These are phyloP conservation scores for Leptographium wingfieldii DNA, from an alignment of 2,329 filamentous ascomycete genomes.

Conservation along the genomic window DNA sequence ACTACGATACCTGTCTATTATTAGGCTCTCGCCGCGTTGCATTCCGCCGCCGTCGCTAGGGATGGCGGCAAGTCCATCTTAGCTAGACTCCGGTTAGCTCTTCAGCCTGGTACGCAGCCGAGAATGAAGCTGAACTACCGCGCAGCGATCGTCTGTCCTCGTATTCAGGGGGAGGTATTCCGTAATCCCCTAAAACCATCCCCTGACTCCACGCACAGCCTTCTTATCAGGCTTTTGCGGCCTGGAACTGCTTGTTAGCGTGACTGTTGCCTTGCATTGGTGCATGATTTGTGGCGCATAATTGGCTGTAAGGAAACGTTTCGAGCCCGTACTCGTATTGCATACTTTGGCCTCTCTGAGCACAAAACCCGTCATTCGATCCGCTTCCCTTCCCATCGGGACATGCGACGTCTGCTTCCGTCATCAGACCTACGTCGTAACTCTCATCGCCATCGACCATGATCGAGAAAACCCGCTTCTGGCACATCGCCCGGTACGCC, in stretches of 20 bases:
- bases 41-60: not conserved
- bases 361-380: not conserved
- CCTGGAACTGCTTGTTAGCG: not conserved
- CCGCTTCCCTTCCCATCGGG: not conserved
- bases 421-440: not conserved
- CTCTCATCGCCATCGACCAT: slow-evolving; percentile 12
- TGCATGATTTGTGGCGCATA: not conserved
- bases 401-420: not conserved
- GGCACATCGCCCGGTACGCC: slow-evolving; percentile 16
- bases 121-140: not conserved
- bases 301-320: not conserved
- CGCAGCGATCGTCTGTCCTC: not conserved
- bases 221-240: not conserved
- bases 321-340: not conserved
- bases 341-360: not conserved
- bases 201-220: not conserved
- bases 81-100: not conserved
- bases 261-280: not conserved
- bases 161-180: not conserved
- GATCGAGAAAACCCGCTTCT: slow-evolving; percentile 15
- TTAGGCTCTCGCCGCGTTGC: not conserved
- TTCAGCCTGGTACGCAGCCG: not conserved
- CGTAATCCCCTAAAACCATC: not conserved
- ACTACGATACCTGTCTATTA: not conserved
- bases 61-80: not conserved